Base-by-base conservation (phyloP, 1,139 yeast genomes). In the Lipomyces yarrowii region DNA sequence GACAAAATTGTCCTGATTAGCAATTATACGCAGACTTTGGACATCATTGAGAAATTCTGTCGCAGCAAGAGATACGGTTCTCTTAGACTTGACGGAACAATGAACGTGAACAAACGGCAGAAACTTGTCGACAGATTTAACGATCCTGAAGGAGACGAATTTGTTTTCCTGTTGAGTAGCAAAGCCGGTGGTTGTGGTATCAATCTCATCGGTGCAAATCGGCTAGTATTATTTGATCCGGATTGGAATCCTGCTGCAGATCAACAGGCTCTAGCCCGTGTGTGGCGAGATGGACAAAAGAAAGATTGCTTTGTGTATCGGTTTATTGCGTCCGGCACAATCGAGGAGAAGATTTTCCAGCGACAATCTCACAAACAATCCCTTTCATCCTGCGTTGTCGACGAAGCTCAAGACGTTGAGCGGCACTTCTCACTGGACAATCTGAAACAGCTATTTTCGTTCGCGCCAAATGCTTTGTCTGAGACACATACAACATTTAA, bases 111-210 rank as follows among this genome's bases (percentile, higher is more conserved):
- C 77, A 96, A 96, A 76, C 86, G 99, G 70, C 99, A 94, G 74
- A 92, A 90, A 74, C 82, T 94, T 57, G 99, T 94, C 37, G 98
- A 94, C 77, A 81, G 84, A 73, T 94, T 94, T 77, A 96, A 94
- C 75, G 89, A 94, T 73, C 98, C 98, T 0, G 89, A 90, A 46
- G 90, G 94, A 1, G 85, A 88, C 6, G 98, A 92, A 72, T 94
- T 94, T 76, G 87, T 94, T 3, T 94, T 94, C 73, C 81, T 94
- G 69, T 81, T 94, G 64, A 91, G 97, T 73, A 91, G 97, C 11
- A 96, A 94, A 77, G 99, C 99, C 0, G 99, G 99, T 72, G 99
- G 99, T 0, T 94, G 99, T 81, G 99, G 99, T 77, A 91, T 94
- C 75, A 94, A 94, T 75, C 83, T 94, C 71, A 94, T 94, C 73